phyloP scores from a whole-genome alignment of 2,329 filamentous ascomycete genomes.

The Leptographium procerum region DNA sequence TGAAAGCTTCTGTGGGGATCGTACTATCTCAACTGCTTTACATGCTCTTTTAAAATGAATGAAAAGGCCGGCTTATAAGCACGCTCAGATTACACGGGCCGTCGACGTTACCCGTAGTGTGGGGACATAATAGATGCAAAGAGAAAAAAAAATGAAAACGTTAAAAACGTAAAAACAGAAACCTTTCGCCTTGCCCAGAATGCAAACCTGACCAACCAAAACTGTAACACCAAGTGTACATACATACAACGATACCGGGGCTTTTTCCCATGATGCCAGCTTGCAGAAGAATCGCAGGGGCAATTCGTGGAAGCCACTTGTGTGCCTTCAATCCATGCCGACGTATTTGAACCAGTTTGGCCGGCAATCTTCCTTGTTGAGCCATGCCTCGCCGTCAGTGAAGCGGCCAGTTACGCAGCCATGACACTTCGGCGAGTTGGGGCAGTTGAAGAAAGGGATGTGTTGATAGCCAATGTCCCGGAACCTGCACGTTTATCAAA shows the following conservation, averaged over 20 bases:
- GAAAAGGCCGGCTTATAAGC: neutral
- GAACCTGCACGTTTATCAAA: slow-evolving; percentile 54
- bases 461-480: slow-evolving; percentile 98
- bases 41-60: neutral
- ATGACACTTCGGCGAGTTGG: slow-evolving; percentile 81
- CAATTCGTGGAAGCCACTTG: neutral
- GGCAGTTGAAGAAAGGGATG: slow-evolving; percentile 97
- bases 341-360: slow-evolving; percentile 97
- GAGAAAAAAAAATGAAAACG: neutral
- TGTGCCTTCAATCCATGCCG: slow-evolving; percentile 53
- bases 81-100: neutral
- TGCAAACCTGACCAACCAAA: slow-evolving; percentile 3
- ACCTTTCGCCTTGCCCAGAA: slow-evolving; percentile 7
- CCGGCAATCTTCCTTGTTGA: slow-evolving; percentile 85
- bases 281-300: neutral
- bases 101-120: too few relatives aligned
- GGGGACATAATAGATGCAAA: neutral
- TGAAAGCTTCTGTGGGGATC: neutral
- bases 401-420: slow-evolving; percentile 71
- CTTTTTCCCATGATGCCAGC: neutral
- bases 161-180: neutral
- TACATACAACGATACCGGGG: neutral
- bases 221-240: neutral
- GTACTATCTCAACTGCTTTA: neutral
- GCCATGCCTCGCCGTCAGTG: slow-evolving; percentile 75